A percentile compares a stretch with the other conserved stretches of the same genome.
Evolutionary conservation across 140 eudicot genomes (phyloP).

Genomic region (Ambrosia hybrid): DNA sequence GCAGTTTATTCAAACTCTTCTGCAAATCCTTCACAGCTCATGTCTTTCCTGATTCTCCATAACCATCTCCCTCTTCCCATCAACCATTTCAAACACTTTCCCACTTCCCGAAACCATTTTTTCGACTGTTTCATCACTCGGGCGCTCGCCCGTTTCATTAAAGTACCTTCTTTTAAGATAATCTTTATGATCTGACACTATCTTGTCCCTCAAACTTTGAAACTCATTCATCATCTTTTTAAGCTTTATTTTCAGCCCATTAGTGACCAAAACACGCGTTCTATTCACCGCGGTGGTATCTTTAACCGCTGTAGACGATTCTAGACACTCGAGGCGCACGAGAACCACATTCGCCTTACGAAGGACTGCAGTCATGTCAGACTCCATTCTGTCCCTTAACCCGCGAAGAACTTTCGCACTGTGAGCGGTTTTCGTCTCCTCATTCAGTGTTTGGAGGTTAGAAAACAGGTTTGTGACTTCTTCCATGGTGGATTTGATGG

Average conservation of each 20-base stretch:
- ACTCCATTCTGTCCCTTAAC: constrained; percentile 67
- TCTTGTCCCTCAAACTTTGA: constrained; percentile 58
- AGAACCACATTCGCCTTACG: constrained; percentile 57
- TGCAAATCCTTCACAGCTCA: constrained; percentile 65
- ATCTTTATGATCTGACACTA: constrained; percentile 63
- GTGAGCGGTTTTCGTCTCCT: constrained; percentile 60
- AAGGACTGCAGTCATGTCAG: constrained; percentile 60
- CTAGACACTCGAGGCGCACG: constrained; percentile 44
- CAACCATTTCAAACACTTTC: constrained; percentile 47
- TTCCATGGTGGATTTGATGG: constrained; percentile 57
- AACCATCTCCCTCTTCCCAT: constrained; percentile 40
- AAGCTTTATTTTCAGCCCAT: constrained; percentile 60
- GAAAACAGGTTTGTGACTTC: constrained; percentile 60
- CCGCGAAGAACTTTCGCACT: constrained; percentile 71
- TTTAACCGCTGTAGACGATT: constrained; percentile 12
- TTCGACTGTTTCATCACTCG: constrained; percentile 59
- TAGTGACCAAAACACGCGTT: constrained; percentile 53
- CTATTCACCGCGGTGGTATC: constrained; percentile 60
- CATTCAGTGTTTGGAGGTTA: constrained; percentile 65
- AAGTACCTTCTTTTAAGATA: constrained; percentile 57
- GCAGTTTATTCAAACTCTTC: constrained; percentile 72
- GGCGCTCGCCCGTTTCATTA: constrained; percentile 54
- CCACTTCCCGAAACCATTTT: constrained; percentile 57
- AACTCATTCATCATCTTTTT: constrained; percentile 64
- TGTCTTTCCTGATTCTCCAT: constrained; percentile 71